Base-by-base conservation (phyloP, 1,139 yeast genomes). In the Spathaspora sp. region DNA sequence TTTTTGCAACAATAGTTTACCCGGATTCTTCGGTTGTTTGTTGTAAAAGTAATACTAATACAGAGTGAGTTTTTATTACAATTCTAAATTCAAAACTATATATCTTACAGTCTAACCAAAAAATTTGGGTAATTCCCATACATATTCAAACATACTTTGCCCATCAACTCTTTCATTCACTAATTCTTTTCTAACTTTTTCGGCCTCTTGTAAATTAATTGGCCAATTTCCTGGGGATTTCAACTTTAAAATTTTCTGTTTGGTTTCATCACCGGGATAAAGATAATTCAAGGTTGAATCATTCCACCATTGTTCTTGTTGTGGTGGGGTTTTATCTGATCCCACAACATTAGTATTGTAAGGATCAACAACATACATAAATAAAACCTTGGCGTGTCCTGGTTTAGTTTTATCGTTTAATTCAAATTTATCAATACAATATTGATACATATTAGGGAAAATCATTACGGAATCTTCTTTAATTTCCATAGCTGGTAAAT, bases 391-490 rank as follows among this genome's bases (percentile, higher is more conserved):
- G 37, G 77, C 56, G 50, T 64, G 66, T 2, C 79, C 79, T 0
- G 64, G 60, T 46, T 63, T 71, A 6, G 67, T 47, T 43, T 54
- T 53, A 49, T 74, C 78, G 6, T 50, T 50, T 46, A 74, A 65
- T 42, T 63, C 64, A 55, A 74, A 74, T 4, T 68, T 61, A 43
- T 67, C 70, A 13, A 74, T 75, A 41, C 60, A 68, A 51, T 73
- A 78, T 53, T 73, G 79, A 45, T 56, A 63, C 27, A 53, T 49
- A 53, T 74, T 74, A 3, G 78, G 78, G 52, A 73, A 74, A 10
- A 73, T 59, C 7, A 73, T 44, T 4, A 72, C 46, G 10, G 68
- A 53, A 47, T 63, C 66, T 46, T 68, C 59, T 15, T 51, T 44
- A 23, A 65, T 56, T n/a, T 56, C 56, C n/a, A 68, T 57, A 1